phyloP scores from a whole-genome alignment of 208 protist genomes.

The Crithidia sp. region DNA sequence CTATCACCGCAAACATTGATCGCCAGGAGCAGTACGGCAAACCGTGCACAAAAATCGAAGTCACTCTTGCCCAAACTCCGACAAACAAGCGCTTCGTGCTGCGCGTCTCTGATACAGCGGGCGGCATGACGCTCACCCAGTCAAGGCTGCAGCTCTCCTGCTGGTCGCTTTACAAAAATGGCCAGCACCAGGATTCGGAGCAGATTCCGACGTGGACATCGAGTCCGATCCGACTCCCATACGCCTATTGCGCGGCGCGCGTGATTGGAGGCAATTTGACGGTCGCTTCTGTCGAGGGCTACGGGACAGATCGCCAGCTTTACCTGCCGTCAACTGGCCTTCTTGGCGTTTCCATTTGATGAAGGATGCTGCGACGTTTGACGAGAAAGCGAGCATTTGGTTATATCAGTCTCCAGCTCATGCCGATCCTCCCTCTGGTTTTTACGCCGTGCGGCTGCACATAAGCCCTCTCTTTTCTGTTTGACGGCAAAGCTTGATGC shows the following conservation, averaged over 20 bases:
- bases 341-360: not conserved
- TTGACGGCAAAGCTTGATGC: too few species aligned
- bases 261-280: conserved; percentile 67
- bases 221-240: conserved; percentile 66
- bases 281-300: conserved; percentile 70
- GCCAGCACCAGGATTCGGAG: conserved; percentile 15
- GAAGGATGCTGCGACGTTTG: conserved; percentile 14
- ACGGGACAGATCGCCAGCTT: conserved; percentile 71
- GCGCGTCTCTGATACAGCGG: conserved; percentile 73
- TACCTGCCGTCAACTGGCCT: conserved; percentile 59
- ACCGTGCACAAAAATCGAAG: conserved; percentile 56
- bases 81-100: conserved; percentile 55
- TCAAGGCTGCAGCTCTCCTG: conserved; percentile 43
- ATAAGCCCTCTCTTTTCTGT: too few species aligned
- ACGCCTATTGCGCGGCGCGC: conserved; percentile 55
- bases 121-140: conserved; percentile 58
- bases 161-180: conserved; percentile 57
- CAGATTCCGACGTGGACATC: conserved; percentile 56
- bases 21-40: conserved; percentile 56
- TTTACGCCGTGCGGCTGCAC: too few species aligned
- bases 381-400: not conserved
- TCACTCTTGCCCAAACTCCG: conserved; percentile 53
- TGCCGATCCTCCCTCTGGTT: too few species aligned
- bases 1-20: conserved; percentile 58
- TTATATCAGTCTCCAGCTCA: too few species aligned